Conservation (phyloP, 805 yeast species). For the Phaffomyces thermotolerans region DNA sequence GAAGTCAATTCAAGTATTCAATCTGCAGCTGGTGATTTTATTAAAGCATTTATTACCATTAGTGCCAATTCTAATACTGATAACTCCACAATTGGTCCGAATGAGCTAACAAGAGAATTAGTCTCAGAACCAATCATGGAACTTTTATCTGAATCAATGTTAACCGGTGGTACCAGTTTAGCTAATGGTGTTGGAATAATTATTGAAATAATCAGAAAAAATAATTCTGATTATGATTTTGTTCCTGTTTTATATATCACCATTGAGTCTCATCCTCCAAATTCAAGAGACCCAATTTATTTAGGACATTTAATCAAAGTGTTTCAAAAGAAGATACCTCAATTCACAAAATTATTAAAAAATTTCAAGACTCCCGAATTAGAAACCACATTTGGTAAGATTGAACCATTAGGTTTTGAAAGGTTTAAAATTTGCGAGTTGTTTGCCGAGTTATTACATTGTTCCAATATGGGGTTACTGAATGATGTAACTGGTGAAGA, state of each 20-base stretch:
- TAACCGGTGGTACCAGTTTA: slow-evolving; percentile 77
- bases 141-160: slow-evolving; percentile 68
- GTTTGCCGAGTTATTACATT: slow-evolving; percentile 89
- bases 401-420: slow-evolving; percentile 82
- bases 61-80: slow-evolving; percentile 89
- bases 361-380: slow-evolving; percentile 31
- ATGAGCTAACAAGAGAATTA: slow-evolving; percentile 84
- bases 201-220: slow-evolving; percentile 89
- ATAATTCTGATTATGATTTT: slow-evolving; percentile 90
- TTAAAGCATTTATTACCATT: slow-evolving; percentile 88
- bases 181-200: slow-evolving; percentile 93
- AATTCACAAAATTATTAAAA: slow-evolving; percentile 55
- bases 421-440: slow-evolving; percentile 86
- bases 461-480: slow-evolving; percentile 92
- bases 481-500: slow-evolving; percentile 70
- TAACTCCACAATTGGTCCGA: slow-evolving; percentile 91
- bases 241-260: slow-evolving; percentile 80
- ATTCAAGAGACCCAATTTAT: slow-evolving; percentile 86
- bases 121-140: slow-evolving; percentile 68
- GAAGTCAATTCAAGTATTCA: slow-evolving; percentile 64
- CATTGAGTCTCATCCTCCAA: slow-evolving; percentile 85
- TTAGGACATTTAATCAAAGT: slow-evolving; percentile 77
- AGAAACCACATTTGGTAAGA: slow-evolving; percentile 57
- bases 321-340: slow-evolving; percentile 67
- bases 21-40: slow-evolving; percentile 90